Conservation (phyloP, 192 early-diverging fungal genomes). For the Coemansia sp. region DNA sequence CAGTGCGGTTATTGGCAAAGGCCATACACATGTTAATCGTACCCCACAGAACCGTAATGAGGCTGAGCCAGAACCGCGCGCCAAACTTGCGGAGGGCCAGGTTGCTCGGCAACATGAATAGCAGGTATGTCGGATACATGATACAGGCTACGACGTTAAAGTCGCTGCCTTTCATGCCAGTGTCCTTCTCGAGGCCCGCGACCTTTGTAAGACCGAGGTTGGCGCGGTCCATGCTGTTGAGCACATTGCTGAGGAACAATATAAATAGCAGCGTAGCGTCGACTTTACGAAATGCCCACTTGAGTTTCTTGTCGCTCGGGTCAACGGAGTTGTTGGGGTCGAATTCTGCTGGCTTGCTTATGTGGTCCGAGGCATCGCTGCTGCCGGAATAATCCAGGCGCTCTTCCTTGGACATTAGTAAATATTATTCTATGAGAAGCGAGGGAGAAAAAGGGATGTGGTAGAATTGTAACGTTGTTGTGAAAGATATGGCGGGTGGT, state of each 20-base stretch:
- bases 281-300: constrained; percentile 44
- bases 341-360: background rate
- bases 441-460: background rate
- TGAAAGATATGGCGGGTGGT: background rate
- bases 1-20: constrained; percentile 44
- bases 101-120: constrained; percentile 49
- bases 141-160: constrained; percentile 45
- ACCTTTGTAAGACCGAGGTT: constrained; percentile 46
- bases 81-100: constrained; percentile 45
- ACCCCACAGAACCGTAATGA: constrained; percentile 49
- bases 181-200: constrained; percentile 30
- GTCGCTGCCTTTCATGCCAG: constrained; percentile 32
- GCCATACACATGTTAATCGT: constrained; percentile 53
- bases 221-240: constrained; percentile 48
- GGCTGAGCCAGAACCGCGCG: constrained; percentile 43
- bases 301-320: constrained; percentile 20
- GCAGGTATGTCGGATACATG: constrained; percentile 47
- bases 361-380: background rate
- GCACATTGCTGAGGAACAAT: constrained; percentile 41
- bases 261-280: constrained; percentile 39
- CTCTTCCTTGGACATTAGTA: background rate
- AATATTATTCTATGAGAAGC: background rate
- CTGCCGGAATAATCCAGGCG: background rate
- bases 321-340: background rate
- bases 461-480: background rate